Conservation (phyloP, 1,139 yeast genomes). For the Saccharomycopsis phalli region DNA sequence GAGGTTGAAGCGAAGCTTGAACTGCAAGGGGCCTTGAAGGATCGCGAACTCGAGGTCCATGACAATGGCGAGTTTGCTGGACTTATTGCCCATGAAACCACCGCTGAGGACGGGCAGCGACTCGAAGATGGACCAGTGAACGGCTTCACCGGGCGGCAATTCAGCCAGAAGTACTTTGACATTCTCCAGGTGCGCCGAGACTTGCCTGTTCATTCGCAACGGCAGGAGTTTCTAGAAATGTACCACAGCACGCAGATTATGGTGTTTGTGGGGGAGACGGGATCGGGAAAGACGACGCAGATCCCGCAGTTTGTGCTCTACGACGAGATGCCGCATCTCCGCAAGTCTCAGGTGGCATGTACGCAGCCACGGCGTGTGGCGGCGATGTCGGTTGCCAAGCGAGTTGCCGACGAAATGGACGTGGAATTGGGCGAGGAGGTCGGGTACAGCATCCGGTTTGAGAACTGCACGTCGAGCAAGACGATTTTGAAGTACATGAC, state of each 20-base stretch:
- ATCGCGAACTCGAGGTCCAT: constrained; percentile 28
- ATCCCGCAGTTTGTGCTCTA: constrained; percentile 92
- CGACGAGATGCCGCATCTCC: constrained; percentile 81
- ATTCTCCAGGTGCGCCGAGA: constrained; percentile 74
- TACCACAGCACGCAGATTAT: constrained; percentile 86
- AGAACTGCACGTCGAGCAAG: constrained; percentile 70
- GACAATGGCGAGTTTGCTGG: constrained; percentile 34
- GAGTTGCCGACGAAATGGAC: constrained; percentile 96
- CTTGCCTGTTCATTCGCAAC: constrained; percentile 89
- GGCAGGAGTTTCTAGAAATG: constrained; percentile 75
- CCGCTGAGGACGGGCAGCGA: constrained; percentile 57
- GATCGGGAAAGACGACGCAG: constrained; percentile 96
- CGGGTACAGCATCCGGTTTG: constrained; percentile 90
- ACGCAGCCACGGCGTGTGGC: constrained; percentile 98
- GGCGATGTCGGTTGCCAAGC: constrained; percentile 93
- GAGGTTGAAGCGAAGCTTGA: constrained; percentile 38
- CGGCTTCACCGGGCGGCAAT: constrained; percentile 67
- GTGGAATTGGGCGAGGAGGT: constrained; percentile 86
- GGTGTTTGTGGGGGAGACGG: constrained; percentile 98
- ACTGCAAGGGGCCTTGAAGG: constrained; percentile 27
- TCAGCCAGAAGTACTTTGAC: constrained; percentile 59
- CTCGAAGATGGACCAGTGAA: constrained; percentile 59
- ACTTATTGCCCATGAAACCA: constrained; percentile 55
- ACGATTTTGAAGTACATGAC: constrained; percentile 95
- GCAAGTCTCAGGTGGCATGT: constrained; percentile 82